phyloP scores from a whole-genome alignment of 2,329 filamentous ascomycete species.

The Diaporthe amygdali region DNA sequence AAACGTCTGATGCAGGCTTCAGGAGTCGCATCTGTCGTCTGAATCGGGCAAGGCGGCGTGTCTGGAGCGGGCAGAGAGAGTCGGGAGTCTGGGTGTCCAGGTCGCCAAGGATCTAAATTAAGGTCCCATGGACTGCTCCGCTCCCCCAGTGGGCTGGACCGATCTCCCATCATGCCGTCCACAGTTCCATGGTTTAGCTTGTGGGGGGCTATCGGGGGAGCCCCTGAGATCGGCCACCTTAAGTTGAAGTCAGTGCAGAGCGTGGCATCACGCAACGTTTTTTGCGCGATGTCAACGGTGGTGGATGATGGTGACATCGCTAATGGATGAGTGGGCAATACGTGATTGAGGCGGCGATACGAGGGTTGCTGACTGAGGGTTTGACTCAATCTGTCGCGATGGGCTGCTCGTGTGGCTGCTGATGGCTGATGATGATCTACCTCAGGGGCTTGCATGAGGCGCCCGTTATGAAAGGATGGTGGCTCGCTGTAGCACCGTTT shows the following conservation, averaged over 20 bases:
- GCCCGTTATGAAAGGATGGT: conserved; percentile 3
- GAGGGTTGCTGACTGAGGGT: background rate
- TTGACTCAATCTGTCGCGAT: background rate
- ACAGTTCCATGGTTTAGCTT: background rate
- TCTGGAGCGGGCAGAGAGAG: background rate
- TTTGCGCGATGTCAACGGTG: background rate
- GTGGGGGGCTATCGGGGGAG: background rate
- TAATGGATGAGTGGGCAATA: background rate
- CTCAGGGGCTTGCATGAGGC: conserved; percentile 14
- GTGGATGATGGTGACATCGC: background rate
- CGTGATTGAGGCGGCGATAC: background rate
- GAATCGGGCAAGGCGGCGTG: background rate
- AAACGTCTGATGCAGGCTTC: conserved; percentile 1
- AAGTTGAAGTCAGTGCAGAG: background rate
- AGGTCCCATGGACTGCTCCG: background rate
- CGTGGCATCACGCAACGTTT: background rate
- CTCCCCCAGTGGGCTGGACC: conserved; percentile 9
- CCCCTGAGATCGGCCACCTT: conserved; percentile 4
- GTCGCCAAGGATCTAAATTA: conserved; percentile 6
- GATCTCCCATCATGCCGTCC: conserved; percentile 11
- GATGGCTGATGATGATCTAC: background rate
- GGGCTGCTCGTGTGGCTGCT: background rate
- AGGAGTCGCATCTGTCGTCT: conserved; percentile 7
- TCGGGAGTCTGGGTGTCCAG: background rate
- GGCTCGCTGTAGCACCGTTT: background rate